Evolutionary conservation across 805 yeast genomes (phyloP), one percentile per base, ranked within the genome.

Genomic region (Candida krabiensis): DNA sequence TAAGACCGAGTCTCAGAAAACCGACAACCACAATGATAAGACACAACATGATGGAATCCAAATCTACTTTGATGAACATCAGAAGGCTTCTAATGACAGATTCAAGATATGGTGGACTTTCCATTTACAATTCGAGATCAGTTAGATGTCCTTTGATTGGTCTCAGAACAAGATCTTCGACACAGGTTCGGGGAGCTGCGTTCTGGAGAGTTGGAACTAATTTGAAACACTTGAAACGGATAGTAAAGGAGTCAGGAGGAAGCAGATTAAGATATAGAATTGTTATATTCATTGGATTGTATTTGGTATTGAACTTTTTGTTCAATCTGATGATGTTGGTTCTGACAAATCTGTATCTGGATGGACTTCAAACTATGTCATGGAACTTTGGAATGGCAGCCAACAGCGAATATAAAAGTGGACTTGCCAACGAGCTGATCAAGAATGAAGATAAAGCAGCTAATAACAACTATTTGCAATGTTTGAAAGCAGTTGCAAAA

Each of bases 241-340:
- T 55, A 51, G 35, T 61, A 8, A 48, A 52, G 35, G 57, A 55
- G 21, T 47, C 59, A 7, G 69, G 79, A 42, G 61, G 69, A 31
- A 52, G 70, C 14, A 64, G 71, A 5, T 64, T 74, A 50, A 64
- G 77, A 57, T 63, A 61, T 40, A 61, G 72, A 47, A 54, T 77
- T 1, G 59, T 75, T 35, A 31, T 65, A 27, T 69, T 75, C 11
- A 60, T 75, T 24, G 52, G 69, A 3, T 53, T 66, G 17, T 75
- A 71, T 49, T 49, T 68, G 19, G 56, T 70, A 3, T 64, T 75
- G 50, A 65, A 60, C 29, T 49, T 63, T 27, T 19, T 53, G 4
- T 64, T 64, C 49, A 64, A 64, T 44, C 39, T 59, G 1, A 59
- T 64, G 66, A 46, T 64, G 41, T 49, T 60, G 3, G 50, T 55